Base-by-base conservation (phyloP, 306 rosid species). In the Lathyrus oleraceus region DNA sequence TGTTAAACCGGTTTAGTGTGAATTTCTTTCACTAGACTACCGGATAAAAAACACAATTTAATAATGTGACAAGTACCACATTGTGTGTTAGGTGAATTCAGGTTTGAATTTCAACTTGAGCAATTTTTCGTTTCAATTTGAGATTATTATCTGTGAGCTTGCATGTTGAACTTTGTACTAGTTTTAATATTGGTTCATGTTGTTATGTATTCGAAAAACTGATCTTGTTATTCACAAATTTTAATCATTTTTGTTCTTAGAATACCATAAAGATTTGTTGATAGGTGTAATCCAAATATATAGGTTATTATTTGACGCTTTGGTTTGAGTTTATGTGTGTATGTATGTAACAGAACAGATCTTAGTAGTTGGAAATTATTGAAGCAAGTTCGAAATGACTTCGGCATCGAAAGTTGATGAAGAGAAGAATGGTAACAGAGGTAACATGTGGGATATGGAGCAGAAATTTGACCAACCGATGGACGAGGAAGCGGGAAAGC, bases 401-500 rank as follows among this genome's bases (percentile, higher is more conserved):
- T 87, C 92, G 59, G 14, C 70, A 66, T 83, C 67, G 44, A 96
- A 81, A 74, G 78, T 54, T 52, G 82, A 76, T 75, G 88, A 73
- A 17, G 90, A 83, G 0, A 35, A 7, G 39, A 49, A 14, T 65
- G 65, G 69, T 49, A 69, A 59, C 82, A 76, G 45, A 76, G 98
- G 96, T 42, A 84, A 86, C 35, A 92, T 92, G 92, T 92, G 96
- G 98, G 90, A 54, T 86, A 82, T 92, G 81, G 90, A 89, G 60
- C 94, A 86, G 82, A 92, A 86, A 82, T 81, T 92, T 28, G 98
- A 92, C 65, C 91, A 92, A 67, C 87, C 98, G 63, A 92, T 92
- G 98, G 98, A 92, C 53, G 96, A 85, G 77, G 98, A 92, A 76
- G 98, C 87, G 8, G 90, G 84, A 36, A 87, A 78, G 82, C 92